Base-by-base conservation (phyloP, 192 early-diverging fungal species). In the Cladochytrium replicatum region DNA sequence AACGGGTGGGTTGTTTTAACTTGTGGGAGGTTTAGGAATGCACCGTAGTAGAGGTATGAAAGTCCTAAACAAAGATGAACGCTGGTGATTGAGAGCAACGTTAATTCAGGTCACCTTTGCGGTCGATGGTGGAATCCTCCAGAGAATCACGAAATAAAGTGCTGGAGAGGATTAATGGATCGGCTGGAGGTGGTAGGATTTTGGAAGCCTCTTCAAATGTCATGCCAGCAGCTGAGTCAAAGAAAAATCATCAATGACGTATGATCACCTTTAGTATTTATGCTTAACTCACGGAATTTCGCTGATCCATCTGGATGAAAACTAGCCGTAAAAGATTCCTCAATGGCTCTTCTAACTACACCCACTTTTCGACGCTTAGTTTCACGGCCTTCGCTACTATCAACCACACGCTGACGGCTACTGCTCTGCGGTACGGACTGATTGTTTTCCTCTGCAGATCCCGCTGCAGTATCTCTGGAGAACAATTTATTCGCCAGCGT, bases 401-500 rank as follows among this genome's bases (percentile, higher is more conserved):
- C 6, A 17, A 19, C 37, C 6, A 8, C 29, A 11, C n/a, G n/a
- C 19, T 24, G 45, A 7, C 13, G 45, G 11, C 13, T 24, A 17
- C 26, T 5, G 29, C 9, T 43, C 51, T 13, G 45, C 32, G 22
- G 44, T 43, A 26, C 13, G 29, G 22, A n/a, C 17, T 43, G 41
- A 7, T 50, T 29, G 5, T 13, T 4, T 4, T 7, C 42, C 3
- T 29, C 30, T 6, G 37, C 54, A 11, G 78, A 53, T 17, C 41
- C 64, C 2, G 61, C 55, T 19, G n/a, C n/a, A n/a, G 53, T 60
- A 40, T 84, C 83, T 2, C 86, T 66, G 28, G 84, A 83, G 57
- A 96, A 87, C 0, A 83, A 72, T 46, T 66, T 68, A 3, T 57
- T 47, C 1, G 85, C 90, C 55, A 76, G 85, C 3, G 75, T 64